Evolutionary conservation across 108 stramenopile genomes (phyloP).

Genomic region (Nitzschia sp.): DNA sequence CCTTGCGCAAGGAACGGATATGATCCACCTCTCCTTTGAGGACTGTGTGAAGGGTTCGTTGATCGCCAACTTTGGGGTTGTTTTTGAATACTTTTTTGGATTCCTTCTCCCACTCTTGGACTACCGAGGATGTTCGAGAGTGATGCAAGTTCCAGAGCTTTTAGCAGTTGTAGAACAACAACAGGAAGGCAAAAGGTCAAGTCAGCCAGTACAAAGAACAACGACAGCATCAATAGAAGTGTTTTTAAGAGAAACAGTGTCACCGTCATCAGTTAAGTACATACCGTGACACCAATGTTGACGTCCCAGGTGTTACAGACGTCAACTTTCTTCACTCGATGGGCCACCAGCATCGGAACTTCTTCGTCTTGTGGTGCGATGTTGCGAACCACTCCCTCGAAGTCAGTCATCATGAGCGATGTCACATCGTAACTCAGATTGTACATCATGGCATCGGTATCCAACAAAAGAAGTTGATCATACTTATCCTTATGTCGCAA

Average conservation of each 20-base stretch:
- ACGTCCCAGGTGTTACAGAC: slow-evolving; percentile 5
- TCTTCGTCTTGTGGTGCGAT: neutral
- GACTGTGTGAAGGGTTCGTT: neutral
- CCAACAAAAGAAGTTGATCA: slow-evolving; percentile 36
- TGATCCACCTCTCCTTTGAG: neutral
- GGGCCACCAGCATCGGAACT: slow-evolving; percentile 17
- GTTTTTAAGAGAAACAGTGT: too few species aligned
- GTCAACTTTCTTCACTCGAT: neutral
- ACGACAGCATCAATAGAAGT: too few species aligned
- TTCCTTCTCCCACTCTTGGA: slow-evolving; percentile 1
- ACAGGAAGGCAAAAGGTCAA: neutral
- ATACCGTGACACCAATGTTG: slow-evolving; percentile 15
- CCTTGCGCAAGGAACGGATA: neutral
- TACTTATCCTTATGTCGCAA: slow-evolving; percentile 5
- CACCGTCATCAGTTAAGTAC: too few species aligned
- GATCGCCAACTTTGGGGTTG: neutral
- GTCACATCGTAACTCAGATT: slow-evolving; percentile 32
- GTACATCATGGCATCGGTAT: slow-evolving; percentile 33
- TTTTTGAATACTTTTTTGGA: neutral
- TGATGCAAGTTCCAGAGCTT: slow-evolving; percentile 19
- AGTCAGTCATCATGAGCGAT: slow-evolving; percentile 9
- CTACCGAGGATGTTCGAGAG: neutral
- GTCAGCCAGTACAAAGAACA: too few species aligned
- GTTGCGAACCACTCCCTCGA: neutral
- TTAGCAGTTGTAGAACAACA: neutral